phyloP scores from a whole-genome alignment of 163 green algal species.

The Scenedesmus sp. region DNA sequence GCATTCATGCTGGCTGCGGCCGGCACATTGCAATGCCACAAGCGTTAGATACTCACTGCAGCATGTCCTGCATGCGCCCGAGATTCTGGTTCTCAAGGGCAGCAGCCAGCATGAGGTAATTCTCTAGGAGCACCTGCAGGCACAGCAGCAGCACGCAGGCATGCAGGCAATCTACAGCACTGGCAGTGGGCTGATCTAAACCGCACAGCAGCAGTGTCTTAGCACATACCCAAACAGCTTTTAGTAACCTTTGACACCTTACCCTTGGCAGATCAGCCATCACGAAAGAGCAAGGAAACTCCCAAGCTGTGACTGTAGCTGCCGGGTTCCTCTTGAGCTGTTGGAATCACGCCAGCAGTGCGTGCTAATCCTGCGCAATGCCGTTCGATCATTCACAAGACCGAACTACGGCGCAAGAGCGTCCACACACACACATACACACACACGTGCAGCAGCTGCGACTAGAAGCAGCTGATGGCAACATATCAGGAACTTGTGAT shows the following conservation, averaged over 20 bases:
- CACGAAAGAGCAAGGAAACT: not conserved
- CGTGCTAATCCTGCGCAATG: not conserved
- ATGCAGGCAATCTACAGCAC: not conserved
- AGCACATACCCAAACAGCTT: not conserved
- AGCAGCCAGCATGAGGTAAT: constrained; percentile 50
- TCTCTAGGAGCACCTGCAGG: constrained; percentile 53
- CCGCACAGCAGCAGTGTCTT: not conserved
- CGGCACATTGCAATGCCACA: not conserved
- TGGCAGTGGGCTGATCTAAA: not conserved
- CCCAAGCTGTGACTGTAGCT: not conserved
- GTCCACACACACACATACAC: not conserved
- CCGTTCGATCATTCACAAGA: not conserved
- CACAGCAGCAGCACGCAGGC: not conserved
- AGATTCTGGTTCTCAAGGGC: constrained; percentile 43
- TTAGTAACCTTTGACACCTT: not conserved
- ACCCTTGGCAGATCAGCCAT: not conserved
- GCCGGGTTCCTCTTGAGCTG: not conserved
- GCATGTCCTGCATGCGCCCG: constrained; percentile 38
- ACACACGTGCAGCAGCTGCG: not conserved
- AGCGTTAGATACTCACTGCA: constrained; percentile 32
- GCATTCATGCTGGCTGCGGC: too few relatives aligned
- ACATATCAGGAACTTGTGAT: too few relatives aligned
- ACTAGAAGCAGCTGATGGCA: too few relatives aligned
- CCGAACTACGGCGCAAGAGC: not conserved
- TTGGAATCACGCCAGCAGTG: not conserved